phyloP scores from a whole-genome alignment of 1,284 basidiomycete species.

The Taiwanofungus camphoratus region DNA sequence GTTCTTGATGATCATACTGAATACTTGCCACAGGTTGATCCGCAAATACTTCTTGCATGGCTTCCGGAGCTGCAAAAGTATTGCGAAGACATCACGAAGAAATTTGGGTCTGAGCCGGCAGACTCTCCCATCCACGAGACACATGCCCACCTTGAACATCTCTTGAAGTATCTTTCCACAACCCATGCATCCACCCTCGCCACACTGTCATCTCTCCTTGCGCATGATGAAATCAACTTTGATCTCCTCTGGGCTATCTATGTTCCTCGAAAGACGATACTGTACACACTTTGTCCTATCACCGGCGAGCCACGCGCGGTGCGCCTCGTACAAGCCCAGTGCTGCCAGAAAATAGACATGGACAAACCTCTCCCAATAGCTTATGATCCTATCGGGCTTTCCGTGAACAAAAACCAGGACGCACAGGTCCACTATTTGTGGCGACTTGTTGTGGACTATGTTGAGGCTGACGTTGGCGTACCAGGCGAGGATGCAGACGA shows the following conservation, averaged over 20 bases:
- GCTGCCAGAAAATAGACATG: slow-evolving; percentile 25
- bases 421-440: slow-evolving; percentile 24
- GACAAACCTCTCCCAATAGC: slow-evolving; percentile 15
- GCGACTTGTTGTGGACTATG: slow-evolving; percentile 27
- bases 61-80: slow-evolving; percentile 41
- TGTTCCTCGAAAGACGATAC: slow-evolving; percentile 42
- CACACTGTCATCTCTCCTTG: slow-evolving; percentile 39
- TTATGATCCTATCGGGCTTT: slow-evolving; percentile 23
- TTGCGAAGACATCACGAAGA: slow-evolving; percentile 31
- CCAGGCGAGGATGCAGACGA: slow-evolving; percentile 12
- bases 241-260: slow-evolving; percentile 53
- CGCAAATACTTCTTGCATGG: slow-evolving; percentile 49
- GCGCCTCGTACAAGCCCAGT: slow-evolving; percentile 35
- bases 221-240: slow-evolving; percentile 52
- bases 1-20: background rate
- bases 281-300: slow-evolving; percentile 47
- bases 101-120: slow-evolving; percentile 30
- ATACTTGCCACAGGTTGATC: slow-evolving; percentile 37
- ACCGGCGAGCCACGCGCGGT: slow-evolving; percentile 47
- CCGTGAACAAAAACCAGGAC: slow-evolving; percentile 15
- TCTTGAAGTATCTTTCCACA: slow-evolving; percentile 41
- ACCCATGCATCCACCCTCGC: slow-evolving; percentile 44
- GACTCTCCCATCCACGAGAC: slow-evolving; percentile 24
- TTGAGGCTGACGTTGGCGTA: slow-evolving; percentile 24
- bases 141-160: slow-evolving; percentile 38